A percentile compares a stretch with the other conserved stretches of the same genome.
These are phyloP conservation scores for Mollisia scopiformis DNA, from an alignment of 2,329 filamentous ascomycete genomes.

Conservation along the genomic window DNA sequence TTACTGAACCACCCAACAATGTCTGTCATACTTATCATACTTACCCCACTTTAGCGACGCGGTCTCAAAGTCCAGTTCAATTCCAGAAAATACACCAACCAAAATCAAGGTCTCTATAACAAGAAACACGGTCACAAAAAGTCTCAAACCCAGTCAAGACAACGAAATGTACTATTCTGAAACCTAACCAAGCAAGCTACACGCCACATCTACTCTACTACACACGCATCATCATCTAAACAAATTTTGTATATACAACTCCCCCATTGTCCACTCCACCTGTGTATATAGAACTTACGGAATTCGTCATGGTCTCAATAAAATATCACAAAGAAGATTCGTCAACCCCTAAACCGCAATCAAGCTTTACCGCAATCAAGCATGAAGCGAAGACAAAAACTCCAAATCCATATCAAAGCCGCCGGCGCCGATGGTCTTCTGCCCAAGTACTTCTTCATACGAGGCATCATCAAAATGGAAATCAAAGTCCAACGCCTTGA, in stretches of 20 bases:
- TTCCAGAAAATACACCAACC: not conserved
- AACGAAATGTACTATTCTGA: not conserved
- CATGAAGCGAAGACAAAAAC: conserved; percentile 10
- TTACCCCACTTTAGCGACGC: too few relatives aligned
- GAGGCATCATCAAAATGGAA: conserved; percentile 3
- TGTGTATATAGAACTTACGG: not conserved
- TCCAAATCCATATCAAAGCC: conserved; percentile 12
- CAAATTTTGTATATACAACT: not conserved
- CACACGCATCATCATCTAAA: not conserved
- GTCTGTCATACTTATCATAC: too few relatives aligned
- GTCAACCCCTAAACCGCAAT: not conserved
- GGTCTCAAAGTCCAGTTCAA: too few relatives aligned
- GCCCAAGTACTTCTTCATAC: not conserved
- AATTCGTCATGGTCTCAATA: not conserved
- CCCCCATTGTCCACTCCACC: not conserved
- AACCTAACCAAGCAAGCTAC: not conserved
- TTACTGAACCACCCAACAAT: too few relatives aligned
- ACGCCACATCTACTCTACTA: not conserved
- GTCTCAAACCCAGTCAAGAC: not conserved
- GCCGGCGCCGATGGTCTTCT: not conserved
- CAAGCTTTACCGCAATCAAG: not conserved
- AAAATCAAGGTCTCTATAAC: not conserved
- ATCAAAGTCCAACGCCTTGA: conserved; percentile 13
- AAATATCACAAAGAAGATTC: not conserved
- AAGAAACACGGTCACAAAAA: not conserved